phyloP scores from a whole-genome alignment of 106 monocot species.

The Dioscorea zingiberensis region DNA sequence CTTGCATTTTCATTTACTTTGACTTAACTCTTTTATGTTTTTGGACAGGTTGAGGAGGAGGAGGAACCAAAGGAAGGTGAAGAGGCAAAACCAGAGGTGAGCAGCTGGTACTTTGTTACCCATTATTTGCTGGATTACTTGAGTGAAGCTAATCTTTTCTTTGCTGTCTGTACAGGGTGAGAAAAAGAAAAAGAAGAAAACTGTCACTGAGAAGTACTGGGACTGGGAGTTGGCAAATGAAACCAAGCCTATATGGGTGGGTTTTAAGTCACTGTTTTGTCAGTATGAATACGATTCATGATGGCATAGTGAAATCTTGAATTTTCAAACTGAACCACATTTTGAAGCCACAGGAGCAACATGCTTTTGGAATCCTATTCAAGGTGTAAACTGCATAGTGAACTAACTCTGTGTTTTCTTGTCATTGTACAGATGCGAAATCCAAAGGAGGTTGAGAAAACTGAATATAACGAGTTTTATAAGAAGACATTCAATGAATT shows the following conservation, averaged over 20 bases:
- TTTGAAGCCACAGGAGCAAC: too few species aligned
- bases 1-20: not conserved
- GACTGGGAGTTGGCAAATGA: conserved; percentile 99
- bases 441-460: conserved; percentile 80
- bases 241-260: conserved; percentile 98
- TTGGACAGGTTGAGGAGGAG: conserved; percentile 80
- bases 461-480: conserved; percentile 92
- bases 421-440: conserved; percentile 62
- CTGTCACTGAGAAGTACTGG: conserved; percentile 95
- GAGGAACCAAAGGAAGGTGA: conserved; percentile 86
- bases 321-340: too few species aligned
- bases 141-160: conserved; percentile 3
- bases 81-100: conserved; percentile 72
- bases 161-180: conserved; percentile 39
- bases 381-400: too few species aligned
- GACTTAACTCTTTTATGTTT: not conserved
- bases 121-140: not conserved
- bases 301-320: not conserved
- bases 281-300: not conserved
- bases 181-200: conserved; percentile 73
- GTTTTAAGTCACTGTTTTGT: not conserved
- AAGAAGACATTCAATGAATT: conserved; percentile 97
- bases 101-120: not conserved
- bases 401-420: not conserved
- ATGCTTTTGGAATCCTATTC: too few species aligned